Percentiles rank a stretch among this genome's conserved stretches.
Conservation (phyloP, 768 basidiomycete genomes). For the Multifurca ochricompacta region DNA sequence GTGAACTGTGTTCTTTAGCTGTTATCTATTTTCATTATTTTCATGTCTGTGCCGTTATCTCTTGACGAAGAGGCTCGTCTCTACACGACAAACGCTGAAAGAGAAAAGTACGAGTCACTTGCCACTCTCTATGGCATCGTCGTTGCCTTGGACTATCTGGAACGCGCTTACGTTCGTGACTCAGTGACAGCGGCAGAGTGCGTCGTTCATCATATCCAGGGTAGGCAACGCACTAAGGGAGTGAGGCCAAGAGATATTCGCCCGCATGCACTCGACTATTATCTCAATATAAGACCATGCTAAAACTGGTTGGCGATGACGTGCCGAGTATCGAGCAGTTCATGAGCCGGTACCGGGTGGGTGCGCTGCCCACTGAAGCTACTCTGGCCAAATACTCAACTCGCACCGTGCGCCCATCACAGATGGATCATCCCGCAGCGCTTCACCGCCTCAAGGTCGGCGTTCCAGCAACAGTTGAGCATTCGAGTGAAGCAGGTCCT, state of each 20-base stretch:
- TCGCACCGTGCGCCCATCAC: neutral
- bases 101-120: slow-evolving; percentile 81
- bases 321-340: slow-evolving; percentile 84
- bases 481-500: slow-evolving; percentile 84
- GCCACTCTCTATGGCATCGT: slow-evolving; percentile 90
- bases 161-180: slow-evolving; percentile 92
- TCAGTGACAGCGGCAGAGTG: slow-evolving; percentile 86
- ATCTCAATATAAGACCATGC: slow-evolving; percentile 95
- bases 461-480: slow-evolving; percentile 94
- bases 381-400: neutral
- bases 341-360: slow-evolving; percentile 72
- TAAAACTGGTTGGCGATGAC: slow-evolving; percentile 88
- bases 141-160: slow-evolving; percentile 87
- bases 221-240: slow-evolving; percentile 28
- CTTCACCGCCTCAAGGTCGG: slow-evolving; percentile 85
- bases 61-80: slow-evolving; percentile 91
- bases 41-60: slow-evolving; percentile 38
- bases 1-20: no score
- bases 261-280: slow-evolving; percentile 92
- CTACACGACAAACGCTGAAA: slow-evolving; percentile 78
- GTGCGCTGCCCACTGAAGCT: neutral
- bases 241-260: slow-evolving; percentile 67
- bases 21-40: no score
- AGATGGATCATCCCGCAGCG: slow-evolving; percentile 94
- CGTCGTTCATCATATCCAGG: slow-evolving; percentile 29